Conservation (phyloP, 73 alveolate genomes). For the Tetrahymena elliotti region DNA sequence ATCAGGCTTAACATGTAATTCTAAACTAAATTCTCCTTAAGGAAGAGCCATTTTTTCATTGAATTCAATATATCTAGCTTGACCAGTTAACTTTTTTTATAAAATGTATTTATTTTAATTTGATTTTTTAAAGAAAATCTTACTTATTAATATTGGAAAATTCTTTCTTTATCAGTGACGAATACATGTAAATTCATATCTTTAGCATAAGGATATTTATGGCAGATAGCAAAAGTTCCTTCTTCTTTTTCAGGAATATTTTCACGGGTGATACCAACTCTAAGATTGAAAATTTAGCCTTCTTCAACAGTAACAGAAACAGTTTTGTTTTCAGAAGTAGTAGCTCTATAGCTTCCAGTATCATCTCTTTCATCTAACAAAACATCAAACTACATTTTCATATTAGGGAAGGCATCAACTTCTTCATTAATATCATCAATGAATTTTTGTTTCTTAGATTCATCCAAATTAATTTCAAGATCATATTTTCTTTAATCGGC, state of each 20-base stretch:
- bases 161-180: neutral
- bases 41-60: neutral
- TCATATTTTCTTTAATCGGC: neutral
- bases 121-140: neutral
- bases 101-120: neutral
- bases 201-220: neutral
- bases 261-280: neutral
- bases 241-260: neutral
- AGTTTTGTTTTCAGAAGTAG: neutral
- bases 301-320: neutral
- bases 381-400: neutral
- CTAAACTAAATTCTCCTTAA: neutral
- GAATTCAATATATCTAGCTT: neutral
- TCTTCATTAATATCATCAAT: neutral
- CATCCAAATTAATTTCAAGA: neutral
- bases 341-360: neutral
- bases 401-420: neutral
- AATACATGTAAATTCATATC: neutral
- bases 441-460: neutral
- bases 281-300: neutral
- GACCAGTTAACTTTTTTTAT: neutral
- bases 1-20: neutral
- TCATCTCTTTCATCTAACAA: neutral
- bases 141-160: neutral
- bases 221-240: neutral